These are phyloP conservation scores for Lentinula novae-zelandiae DNA, from an alignment of 1,284 basidiomycete genomes.

Conservation along the genomic window DNA sequence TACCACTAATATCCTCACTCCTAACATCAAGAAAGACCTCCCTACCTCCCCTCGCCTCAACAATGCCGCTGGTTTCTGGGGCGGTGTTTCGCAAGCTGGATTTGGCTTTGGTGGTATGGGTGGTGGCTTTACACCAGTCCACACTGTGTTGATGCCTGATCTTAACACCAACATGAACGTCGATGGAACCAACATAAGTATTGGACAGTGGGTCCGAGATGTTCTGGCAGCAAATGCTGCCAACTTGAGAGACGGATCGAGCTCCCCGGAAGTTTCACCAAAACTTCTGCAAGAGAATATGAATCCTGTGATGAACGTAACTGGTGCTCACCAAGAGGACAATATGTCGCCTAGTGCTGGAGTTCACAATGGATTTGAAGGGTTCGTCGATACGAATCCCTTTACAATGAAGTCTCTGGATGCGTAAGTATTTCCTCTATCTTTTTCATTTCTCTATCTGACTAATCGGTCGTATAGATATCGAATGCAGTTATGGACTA, in stretches of 20 bases:
- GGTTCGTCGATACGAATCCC: conserved; percentile 72
- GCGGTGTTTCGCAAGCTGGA: conserved; percentile 41
- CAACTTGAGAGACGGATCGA: conserved; percentile 6
- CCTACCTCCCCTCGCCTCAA: conserved; percentile 54
- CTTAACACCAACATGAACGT: conserved; percentile 15
- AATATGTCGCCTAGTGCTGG: background rate
- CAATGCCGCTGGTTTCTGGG: conserved; percentile 63
- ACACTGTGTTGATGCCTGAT: conserved; percentile 76
- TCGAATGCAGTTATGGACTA: conserved; percentile 85
- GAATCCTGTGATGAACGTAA: conserved; percentile 57
- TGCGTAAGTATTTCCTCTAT: conserved; percentile 45
- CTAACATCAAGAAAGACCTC: conserved; percentile 84
- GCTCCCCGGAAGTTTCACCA: conserved; percentile 15
- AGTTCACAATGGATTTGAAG: conserved; percentile 43
- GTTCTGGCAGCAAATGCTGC: conserved; percentile 14
- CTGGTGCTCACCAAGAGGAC: background rate
- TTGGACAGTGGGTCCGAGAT: conserved; percentile 14
- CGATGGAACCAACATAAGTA: conserved; percentile 3
- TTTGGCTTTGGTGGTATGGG: conserved; percentile 42
- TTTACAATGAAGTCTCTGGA: conserved; percentile 84
- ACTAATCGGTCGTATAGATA: conserved; percentile 33
- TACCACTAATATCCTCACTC: conserved; percentile 36
- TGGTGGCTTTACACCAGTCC: conserved; percentile 75
- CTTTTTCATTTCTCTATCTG: conserved; percentile 5
- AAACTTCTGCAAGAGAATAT: conserved; percentile 70